Percentiles rank a stretch among this genome's conserved stretches.
phyloP scores from a whole-genome alignment of 331 rosid species.

The Malus hybrid region DNA sequence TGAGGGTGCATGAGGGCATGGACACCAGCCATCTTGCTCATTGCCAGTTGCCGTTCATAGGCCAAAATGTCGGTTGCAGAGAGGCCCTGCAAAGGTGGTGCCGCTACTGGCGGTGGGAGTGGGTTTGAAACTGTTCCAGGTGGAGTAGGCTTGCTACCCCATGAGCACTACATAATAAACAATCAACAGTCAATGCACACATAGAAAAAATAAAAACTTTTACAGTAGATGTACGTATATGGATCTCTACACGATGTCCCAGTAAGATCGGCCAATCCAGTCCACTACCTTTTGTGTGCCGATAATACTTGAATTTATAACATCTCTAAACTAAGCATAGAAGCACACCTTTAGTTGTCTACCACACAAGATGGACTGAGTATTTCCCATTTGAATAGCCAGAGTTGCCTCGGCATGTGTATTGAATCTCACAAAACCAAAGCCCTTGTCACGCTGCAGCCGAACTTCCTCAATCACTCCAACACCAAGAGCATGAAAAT shows the following conservation, averaged over 20 bases:
- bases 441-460: conserved; percentile 93
- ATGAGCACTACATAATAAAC: conserved; percentile 57
- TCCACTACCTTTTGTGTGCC: not conserved
- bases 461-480: conserved; percentile 96
- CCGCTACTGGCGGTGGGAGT: conserved; percentile 83
- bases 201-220: not conserved
- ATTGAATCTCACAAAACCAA: conserved; percentile 90
- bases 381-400: conserved; percentile 92
- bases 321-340: not conserved
- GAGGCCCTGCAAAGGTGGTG: conserved; percentile 56
- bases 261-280: not conserved
- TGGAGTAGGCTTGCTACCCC: conserved; percentile 99
- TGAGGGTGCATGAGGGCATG: conserved; percentile 86
- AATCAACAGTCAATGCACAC: not conserved
- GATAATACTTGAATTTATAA: not conserved
- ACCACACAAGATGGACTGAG: conserved; percentile 65
- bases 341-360: conserved; percentile 73
- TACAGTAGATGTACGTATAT: not conserved
- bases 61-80: conserved; percentile 63
- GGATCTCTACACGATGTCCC: not conserved
- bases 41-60: conserved; percentile 77
- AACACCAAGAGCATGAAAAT: conserved; percentile 83
- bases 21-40: conserved; percentile 90
- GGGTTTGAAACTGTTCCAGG: conserved; percentile 92
- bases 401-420: conserved; percentile 85